A percentile compares a stretch with the other conserved stretches of the same genome.
Evolutionary conservation across 768 basidiomycete genomes (phyloP).

Genomic region (Peribolospora kevripleyi): DNA sequence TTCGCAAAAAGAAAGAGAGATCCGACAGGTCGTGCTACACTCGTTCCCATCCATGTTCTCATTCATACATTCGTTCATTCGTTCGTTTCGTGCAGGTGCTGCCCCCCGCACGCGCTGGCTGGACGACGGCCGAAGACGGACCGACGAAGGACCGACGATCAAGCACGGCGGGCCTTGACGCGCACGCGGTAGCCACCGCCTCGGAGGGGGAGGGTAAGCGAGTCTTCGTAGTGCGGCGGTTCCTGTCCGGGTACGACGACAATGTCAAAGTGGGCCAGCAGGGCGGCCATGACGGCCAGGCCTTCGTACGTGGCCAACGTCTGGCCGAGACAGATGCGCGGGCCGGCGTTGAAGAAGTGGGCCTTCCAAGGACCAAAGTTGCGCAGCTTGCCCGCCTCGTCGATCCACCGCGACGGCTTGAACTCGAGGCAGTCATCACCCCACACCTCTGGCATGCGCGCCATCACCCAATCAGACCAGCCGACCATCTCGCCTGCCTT

Average conservation of each 20-base stretch:
- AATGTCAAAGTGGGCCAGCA: conserved; percentile 4
- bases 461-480: conserved; percentile 6
- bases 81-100: too few species aligned
- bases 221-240: neutral
- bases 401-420: conserved; percentile 5
- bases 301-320: conserved; percentile 7
- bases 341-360: conserved; percentile 6
- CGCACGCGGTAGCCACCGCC: too few species aligned
- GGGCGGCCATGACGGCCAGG: neutral
- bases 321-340: conserved; percentile 5
- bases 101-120: too few species aligned
- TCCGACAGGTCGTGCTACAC: too few species aligned
- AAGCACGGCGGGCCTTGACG: too few species aligned
- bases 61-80: too few species aligned
- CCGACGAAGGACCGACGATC: too few species aligned
- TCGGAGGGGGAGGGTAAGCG: conserved; percentile 1
- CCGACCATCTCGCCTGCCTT: neutral
- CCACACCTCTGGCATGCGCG: conserved; percentile 1
- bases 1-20: too few species aligned
- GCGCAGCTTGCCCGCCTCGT: neutral
- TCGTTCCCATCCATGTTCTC: too few species aligned
- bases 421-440: conserved; percentile 2
- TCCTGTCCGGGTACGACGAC: conserved; percentile 1
- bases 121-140: too few species aligned
- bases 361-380: conserved; percentile 2